Conservation (phyloP, 176 grass and related monocot species). For the Zoysia japonica region DNA sequence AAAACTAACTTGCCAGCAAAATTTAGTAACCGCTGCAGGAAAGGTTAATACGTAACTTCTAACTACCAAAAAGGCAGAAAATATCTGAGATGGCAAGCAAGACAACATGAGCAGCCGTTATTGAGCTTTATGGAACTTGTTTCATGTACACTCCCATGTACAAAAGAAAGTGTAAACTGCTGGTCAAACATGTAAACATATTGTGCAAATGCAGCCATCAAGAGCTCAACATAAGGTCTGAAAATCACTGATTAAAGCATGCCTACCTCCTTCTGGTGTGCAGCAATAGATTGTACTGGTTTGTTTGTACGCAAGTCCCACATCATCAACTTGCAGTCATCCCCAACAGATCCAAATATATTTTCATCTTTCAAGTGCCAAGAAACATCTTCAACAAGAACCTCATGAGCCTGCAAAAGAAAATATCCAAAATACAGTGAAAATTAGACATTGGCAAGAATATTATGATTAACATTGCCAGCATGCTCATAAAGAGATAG, state of each 20-base stretch:
- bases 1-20: not conserved
- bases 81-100: slow-evolving; percentile 6
- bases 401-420: slow-evolving; percentile 73
- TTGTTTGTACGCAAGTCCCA: slow-evolving; percentile 88
- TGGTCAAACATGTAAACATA: not conserved
- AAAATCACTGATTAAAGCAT: not conserved
- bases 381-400: slow-evolving; percentile 85
- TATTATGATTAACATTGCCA: slow-evolving; percentile 2
- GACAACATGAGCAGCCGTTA: not conserved
- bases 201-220: not conserved
- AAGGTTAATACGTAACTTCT: not conserved
- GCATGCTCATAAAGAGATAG: not conserved
- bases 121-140: slow-evolving; percentile 5
- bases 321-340: slow-evolving; percentile 91
- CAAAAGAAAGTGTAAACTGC: no score
- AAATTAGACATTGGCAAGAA: not conserved
- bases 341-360: slow-evolving; percentile 93
- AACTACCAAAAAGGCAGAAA: not conserved
- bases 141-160: not conserved
- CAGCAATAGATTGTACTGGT: slow-evolving; percentile 60
- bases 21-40: not conserved
- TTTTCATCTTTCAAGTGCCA: slow-evolving; percentile 87
- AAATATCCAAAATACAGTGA: slow-evolving; percentile 7
- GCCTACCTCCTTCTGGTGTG: slow-evolving; percentile 79
- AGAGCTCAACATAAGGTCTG: not conserved